phyloP scores from a whole-genome alignment of 1,284 basidiomycete genomes.

The Xerocomus cyaneibrunnescens region DNA sequence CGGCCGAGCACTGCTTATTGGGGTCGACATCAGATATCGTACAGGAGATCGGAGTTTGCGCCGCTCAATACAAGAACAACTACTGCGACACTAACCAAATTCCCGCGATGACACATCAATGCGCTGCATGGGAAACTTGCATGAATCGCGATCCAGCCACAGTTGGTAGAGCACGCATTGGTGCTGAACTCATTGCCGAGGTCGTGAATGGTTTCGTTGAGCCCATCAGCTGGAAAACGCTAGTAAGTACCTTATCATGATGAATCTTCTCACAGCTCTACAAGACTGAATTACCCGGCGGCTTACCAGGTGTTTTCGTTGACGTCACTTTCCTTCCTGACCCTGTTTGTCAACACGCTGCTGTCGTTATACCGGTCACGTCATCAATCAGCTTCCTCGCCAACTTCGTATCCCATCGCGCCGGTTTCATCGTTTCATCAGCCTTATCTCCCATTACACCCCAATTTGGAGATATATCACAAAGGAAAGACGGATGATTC shows the following conservation, averaged over 20 bases:
- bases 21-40: slow-evolving; percentile 65
- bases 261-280: slow-evolving; percentile 12
- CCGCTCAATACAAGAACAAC: slow-evolving; percentile 77
- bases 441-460: slow-evolving; percentile 48
- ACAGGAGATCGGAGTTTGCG: slow-evolving; percentile 86
- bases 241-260: slow-evolving; percentile 53
- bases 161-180: slow-evolving; percentile 85
- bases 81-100: slow-evolving; percentile 75
- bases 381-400: slow-evolving; percentile 43
- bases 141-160: slow-evolving; percentile 93
- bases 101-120: slow-evolving; percentile 84
- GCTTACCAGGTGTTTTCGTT: slow-evolving; percentile 73
- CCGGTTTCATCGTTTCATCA: slow-evolving; percentile 46
- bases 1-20: slow-evolving; percentile 19
- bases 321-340: slow-evolving; percentile 76
- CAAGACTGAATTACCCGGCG: slow-evolving; percentile 16
- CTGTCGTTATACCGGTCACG: slow-evolving; percentile 73
- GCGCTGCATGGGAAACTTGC: slow-evolving; percentile 90
- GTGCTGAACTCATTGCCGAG: slow-evolving; percentile 94
- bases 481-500: slow-evolving; percentile 39
- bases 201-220: slow-evolving; percentile 97
- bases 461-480: slow-evolving; percentile 47
- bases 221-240: slow-evolving; percentile 94
- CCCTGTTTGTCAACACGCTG: slow-evolving; percentile 80
- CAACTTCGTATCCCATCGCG: slow-evolving; percentile 45